Base-by-base conservation (phyloP, 768 basidiomycete genomes). In the Hygrocybe punicea region DNA sequence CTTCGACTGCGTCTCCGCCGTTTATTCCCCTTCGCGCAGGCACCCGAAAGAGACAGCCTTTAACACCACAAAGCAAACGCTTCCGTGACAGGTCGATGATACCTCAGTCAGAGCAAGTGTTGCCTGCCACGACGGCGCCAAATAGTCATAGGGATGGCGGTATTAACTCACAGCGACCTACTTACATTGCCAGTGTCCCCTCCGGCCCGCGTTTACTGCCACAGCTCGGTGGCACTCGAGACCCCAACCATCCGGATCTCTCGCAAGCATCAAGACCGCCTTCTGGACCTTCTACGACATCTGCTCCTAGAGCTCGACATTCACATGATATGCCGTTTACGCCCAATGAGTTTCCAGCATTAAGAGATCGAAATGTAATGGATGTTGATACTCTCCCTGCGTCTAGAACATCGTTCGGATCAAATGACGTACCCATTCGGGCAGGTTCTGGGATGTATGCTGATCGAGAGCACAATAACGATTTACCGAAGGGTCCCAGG, bases 11-110 rank as follows among this genome's bases (percentile, higher is more conserved):
- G 36, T 37, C 57, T 48, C 35, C 56, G 29, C 19, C 23, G 57
- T 34, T 48, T 55, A 52, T 54, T 54, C 58, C 37, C 55, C 24
- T 42, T 59, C 48, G 37, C 55, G 51, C 54, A 56, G 53, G 66
- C 77, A 73, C 70, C 66, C 77, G 71, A 14, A 75, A 69, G 59
- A 71, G 81, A 52, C 63, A 59, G 1, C 81, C 80, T 0, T 67
- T 82, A 10, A 79, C 79, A 2, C 75, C 80, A 10, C 81, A 82
- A 64, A 60, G 63, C 4, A 63, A 68, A 17, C 71, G 72, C 6
- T 81, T 77, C 56, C 71, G 68, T 14, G 71, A 71, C 51, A 60
- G 60, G 24, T 42, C 58, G 2, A 54, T 57, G 48, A 46, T 60
- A 59, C 8, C 13, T 17, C 47, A 57, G 53, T 33, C 53, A 42